Evolutionary conservation across 2,329 filamentous ascomycete genomes (phyloP).

Genomic region (Chrysosphaeria jannelii): DNA sequence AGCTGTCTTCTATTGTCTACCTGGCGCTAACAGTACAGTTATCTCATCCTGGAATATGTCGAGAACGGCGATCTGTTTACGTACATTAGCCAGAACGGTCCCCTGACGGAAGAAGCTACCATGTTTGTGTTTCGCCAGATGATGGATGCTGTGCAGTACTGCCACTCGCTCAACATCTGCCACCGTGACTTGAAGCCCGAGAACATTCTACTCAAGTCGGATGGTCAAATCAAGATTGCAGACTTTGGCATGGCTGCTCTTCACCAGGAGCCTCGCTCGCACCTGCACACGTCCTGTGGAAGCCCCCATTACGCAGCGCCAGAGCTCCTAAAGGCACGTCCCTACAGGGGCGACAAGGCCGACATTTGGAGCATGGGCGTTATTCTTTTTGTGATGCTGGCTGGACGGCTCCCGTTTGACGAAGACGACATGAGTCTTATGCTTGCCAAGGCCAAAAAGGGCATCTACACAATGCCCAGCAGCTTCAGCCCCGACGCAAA

Average conservation of each 20-base stretch:
- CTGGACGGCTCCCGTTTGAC: conserved; percentile 61
- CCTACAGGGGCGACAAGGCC: conserved; percentile 59
- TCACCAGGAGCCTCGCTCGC: conserved; percentile 47
- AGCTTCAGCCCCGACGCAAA: conserved; percentile 36
- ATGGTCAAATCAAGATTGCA: conserved; percentile 64
- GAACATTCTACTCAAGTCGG: conserved; percentile 62
- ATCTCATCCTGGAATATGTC: conserved; percentile 81
- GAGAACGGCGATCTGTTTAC: conserved; percentile 55
- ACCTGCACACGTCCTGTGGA: conserved; percentile 69
- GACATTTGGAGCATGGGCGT: conserved; percentile 91
- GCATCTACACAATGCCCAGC: conserved; percentile 27
- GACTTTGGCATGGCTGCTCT: conserved; percentile 96
- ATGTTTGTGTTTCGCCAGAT: conserved; percentile 79
- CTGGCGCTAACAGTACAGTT: conserved; percentile 23
- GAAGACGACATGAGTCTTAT: conserved; percentile 30
- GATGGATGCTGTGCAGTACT: conserved; percentile 72
- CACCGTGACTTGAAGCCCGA: conserved; percentile 92
- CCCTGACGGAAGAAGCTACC: conserved; percentile 50
- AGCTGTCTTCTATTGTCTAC: conserved; percentile 12
- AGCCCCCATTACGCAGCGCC: conserved; percentile 93
- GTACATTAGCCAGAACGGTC: conserved; percentile 46
- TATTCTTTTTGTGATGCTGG: conserved; percentile 66
- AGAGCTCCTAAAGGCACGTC: conserved; percentile 49
- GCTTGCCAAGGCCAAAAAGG: conserved; percentile 27
- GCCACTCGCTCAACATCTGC: conserved; percentile 81